Evolutionary conservation across 495 filamentous ascomycete species (phyloP).

Genomic region (Aspergillus mulundensis): DNA sequence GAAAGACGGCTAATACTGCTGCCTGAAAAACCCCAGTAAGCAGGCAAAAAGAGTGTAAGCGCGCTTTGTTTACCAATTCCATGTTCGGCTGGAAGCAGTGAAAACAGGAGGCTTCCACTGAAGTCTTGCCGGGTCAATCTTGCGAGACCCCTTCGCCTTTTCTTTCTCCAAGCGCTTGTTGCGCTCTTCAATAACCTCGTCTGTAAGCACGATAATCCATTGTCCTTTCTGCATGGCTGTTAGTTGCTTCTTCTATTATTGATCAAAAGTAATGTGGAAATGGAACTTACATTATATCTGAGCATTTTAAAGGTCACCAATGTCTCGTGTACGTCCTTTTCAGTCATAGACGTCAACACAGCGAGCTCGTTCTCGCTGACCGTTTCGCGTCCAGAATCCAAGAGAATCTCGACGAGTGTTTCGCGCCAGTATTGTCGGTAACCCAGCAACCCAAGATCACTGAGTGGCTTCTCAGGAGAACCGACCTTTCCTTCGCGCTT

Average conservation of each 20-base stretch:
- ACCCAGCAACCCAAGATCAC: conserved; percentile 83
- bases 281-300: conserved; percentile 64
- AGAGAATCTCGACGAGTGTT: conserved; percentile 78
- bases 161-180: conserved; percentile 71
- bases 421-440: conserved; percentile 98
- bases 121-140: conserved; percentile 71
- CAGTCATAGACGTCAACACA: conserved; percentile 81
- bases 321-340: conserved; percentile 89
- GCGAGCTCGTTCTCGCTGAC: conserved; percentile 80
- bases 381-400: conserved; percentile 56
- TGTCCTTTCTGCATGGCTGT: conserved; percentile 66
- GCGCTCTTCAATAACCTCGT: conserved; percentile 73
- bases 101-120: conserved; percentile 97
- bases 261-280: neutral
- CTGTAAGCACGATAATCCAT: conserved; percentile 83
- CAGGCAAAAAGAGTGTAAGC: neutral
- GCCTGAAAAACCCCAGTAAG: neutral
- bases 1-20: neutral
- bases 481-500: conserved; percentile 93
- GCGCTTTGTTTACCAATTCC: conserved; percentile 71
- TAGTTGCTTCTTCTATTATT: conserved; percentile 8
- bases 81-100: conserved; percentile 80
- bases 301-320: conserved; percentile 92
- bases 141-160: conserved; percentile 67
- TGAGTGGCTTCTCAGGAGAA: conserved; percentile 93